These are phyloP conservation scores for Mucor irregularis DNA, from an alignment of 371 early-diverging fungal genomes.

Conservation along the genomic window DNA sequence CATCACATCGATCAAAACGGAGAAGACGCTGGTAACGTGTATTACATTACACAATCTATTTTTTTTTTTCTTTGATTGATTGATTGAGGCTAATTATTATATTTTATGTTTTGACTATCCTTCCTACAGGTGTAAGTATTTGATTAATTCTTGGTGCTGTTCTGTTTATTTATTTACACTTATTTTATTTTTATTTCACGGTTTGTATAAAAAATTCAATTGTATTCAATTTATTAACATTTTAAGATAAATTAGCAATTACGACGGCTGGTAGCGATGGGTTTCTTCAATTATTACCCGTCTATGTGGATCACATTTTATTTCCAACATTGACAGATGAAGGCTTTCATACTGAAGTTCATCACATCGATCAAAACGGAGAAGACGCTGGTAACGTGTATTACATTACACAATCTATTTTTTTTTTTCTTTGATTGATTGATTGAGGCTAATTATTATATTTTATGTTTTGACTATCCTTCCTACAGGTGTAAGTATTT, in stretches of 20 bases:
- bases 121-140: slow-evolving; percentile 20
- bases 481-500: slow-evolving; percentile 18
- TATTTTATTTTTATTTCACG: no score
- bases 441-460: slow-evolving; percentile 8
- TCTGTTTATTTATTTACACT: neutral
- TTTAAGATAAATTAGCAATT: slow-evolving; percentile 31
- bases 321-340: slow-evolving; percentile 58
- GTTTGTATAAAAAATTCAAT: no score
- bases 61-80: slow-evolving; percentile 4
- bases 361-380: slow-evolving; percentile 38
- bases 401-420: slow-evolving; percentile 3
- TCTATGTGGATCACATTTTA: slow-evolving; percentile 56
- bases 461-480: slow-evolving; percentile 10
- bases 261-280: slow-evolving; percentile 60
- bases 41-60: slow-evolving; percentile 6
- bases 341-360: slow-evolving; percentile 57
- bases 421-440: no score
- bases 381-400: slow-evolving; percentile 37
- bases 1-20: slow-evolving; percentile 39
- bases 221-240: no score
- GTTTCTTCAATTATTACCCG: slow-evolving; percentile 49
- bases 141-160: neutral
- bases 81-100: slow-evolving; percentile 10
- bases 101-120: slow-evolving; percentile 3
- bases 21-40: slow-evolving; percentile 37